Base-by-base conservation (phyloP, 306 rosid genomes). In the Citrullus colocynthis region DNA sequence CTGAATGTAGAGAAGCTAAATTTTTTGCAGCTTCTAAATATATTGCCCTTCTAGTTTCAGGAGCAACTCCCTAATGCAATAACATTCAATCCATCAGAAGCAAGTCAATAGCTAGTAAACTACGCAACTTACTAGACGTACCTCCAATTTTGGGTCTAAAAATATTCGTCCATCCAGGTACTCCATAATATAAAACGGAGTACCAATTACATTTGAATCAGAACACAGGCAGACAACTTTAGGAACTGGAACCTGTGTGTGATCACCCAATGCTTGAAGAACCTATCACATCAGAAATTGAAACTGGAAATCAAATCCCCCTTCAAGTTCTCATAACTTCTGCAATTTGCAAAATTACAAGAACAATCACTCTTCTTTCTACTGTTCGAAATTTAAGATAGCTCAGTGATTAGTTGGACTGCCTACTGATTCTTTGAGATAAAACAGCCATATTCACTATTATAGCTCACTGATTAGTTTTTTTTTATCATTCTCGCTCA, bases 161-260 rank as follows among this genome's bases (percentile, higher is more conserved):
- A 86, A 89, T 80, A 95, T 89, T 78, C 96, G 97, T 37, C 99
- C 99, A 42, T 95, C 91, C 92, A 95, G 81, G 84, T 56, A 95
- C 84, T 95, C 97, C 99, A 95, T 95, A 83, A 95, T 81, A 85
- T 95, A 95, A 85, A 95, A 95, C 14, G 90, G 79, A 45, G 97
- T 90, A 77, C 99, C 99, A 65, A 92, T 88, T 28, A 90, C 88
- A 71, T 86, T 75, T 17, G 93, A 75, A 80, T 95, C 97, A 71
- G 91, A 85, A 87, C 99, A 95, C 83, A 92, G 82, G 72, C 97
- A 90, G 82, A 87, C 85, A 57, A 85, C 97, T 78, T 89, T 88
- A 7, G 99, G 99, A 76, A 95, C 97, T 0, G 99, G 97, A 78
- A 92, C 93, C 56, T 82, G 69, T 15, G 97, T 88, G 51, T 87